Evolutionary conservation across 805 yeast species (phyloP).

Genomic region (Metschnikowia proteae): DNA sequence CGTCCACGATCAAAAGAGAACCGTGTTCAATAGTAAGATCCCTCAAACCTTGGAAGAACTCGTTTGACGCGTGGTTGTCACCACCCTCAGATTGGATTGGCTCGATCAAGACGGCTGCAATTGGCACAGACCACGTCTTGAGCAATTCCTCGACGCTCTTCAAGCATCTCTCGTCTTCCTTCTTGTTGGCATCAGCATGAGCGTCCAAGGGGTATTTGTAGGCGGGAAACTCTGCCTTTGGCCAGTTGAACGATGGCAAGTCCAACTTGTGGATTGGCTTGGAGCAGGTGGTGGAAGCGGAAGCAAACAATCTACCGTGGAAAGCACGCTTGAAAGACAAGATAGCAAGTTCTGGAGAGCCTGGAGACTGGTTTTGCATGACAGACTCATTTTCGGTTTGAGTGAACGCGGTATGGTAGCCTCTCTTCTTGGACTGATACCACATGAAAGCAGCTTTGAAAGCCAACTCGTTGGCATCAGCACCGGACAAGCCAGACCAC

Average conservation of each 20-base stretch:
- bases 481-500: conserved; percentile 81
- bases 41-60: conserved; percentile 79
- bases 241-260: conserved; percentile 94
- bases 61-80: conserved; percentile 78
- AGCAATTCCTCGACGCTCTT: conserved; percentile 69
- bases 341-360: conserved; percentile 82
- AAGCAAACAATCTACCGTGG: conserved; percentile 94
- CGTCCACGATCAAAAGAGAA: conserved; percentile 73
- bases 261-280: conserved; percentile 93
- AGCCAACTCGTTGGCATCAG: conserved; percentile 86
- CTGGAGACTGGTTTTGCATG: conserved; percentile 83
- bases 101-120: conserved; percentile 87
- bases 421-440: conserved; percentile 68
- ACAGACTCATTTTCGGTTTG: conserved; percentile 65
- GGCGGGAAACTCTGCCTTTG: conserved; percentile 88
- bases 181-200: conserved; percentile 56
- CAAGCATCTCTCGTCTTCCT: conserved; percentile 81
- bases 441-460: conserved; percentile 86
- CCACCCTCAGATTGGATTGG: conserved; percentile 93
- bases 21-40: conserved; percentile 68
- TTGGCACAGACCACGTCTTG: conserved; percentile 64
- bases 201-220: conserved; percentile 81
- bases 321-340: conserved; percentile 83
- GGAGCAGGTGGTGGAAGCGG: conserved; percentile 87
- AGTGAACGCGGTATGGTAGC: conserved; percentile 56